phyloP scores from a whole-genome alignment of 768 basidiomycete species.

The Panus rudis region DNA sequence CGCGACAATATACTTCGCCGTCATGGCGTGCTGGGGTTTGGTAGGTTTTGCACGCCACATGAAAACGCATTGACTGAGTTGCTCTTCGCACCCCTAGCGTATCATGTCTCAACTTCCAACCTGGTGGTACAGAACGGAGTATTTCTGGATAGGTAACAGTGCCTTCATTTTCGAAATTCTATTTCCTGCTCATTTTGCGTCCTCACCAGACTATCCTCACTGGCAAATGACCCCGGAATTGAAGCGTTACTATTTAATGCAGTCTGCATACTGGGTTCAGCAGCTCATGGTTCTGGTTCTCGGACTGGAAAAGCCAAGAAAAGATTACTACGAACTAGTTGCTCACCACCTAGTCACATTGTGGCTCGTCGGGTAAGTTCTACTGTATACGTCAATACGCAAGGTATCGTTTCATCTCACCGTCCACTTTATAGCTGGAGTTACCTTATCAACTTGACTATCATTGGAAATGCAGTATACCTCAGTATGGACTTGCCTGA shows the following conservation, averaged over 20 bases:
- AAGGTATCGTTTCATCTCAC: no score
- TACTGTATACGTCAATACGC: background rate
- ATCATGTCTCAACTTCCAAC: slow-evolving; percentile 80
- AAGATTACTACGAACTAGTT: slow-evolving; percentile 83
- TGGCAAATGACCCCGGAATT: slow-evolving; percentile 81
- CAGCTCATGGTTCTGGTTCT: slow-evolving; percentile 83
- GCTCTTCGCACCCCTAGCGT: slow-evolving; percentile 42
- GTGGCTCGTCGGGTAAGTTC: slow-evolving; percentile 80
- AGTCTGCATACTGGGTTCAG: slow-evolving; percentile 91
- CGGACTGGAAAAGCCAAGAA: slow-evolving; percentile 88
- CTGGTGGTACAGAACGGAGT: slow-evolving; percentile 77
- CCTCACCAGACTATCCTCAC: slow-evolving; percentile 67
- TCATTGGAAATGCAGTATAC: slow-evolving; percentile 87
- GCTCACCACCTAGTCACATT: slow-evolving; percentile 90
- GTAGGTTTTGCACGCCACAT: slow-evolving; percentile 42
- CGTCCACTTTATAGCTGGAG: slow-evolving; percentile 76
- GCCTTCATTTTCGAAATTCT: background rate
- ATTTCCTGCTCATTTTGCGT: background rate
- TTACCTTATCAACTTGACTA: slow-evolving; percentile 70
- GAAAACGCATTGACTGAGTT: background rate
- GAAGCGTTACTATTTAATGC: slow-evolving; percentile 92
- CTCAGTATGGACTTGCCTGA: slow-evolving; percentile 98
- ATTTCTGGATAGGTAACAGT: slow-evolving; percentile 73
- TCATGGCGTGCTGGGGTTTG: slow-evolving; percentile 68
- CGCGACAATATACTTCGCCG: slow-evolving; percentile 70